Evolutionary conservation across 768 basidiomycete genomes (phyloP).

Genomic region (Heimioporus sp.): DNA sequence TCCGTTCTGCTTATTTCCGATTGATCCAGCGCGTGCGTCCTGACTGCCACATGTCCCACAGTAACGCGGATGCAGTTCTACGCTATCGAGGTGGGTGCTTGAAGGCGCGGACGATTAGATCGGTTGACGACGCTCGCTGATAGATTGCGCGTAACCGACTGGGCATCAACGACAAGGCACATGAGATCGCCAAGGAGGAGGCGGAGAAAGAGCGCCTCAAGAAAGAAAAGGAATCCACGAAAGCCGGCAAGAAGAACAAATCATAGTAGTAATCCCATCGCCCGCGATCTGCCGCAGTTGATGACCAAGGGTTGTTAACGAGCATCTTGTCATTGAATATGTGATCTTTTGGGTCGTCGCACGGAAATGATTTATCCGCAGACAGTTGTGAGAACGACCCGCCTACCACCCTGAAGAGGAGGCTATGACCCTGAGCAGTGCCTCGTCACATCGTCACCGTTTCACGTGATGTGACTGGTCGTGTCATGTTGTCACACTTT

Average conservation of each 20-base stretch:
- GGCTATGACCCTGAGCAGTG: conserved; percentile 1
- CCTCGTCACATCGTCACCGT: not conserved
- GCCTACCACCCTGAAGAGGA: not conserved
- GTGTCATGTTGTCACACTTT: conserved; percentile 21
- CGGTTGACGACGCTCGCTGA: not conserved
- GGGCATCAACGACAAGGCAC: conserved; percentile 85
- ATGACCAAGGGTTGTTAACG: not conserved
- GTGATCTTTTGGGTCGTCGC: not conserved
- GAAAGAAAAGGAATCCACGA: conserved; percentile 57
- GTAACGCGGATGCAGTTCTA: conserved; percentile 65
- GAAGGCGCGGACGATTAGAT: not conserved
- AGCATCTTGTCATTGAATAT: not conserved
- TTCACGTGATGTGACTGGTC: conserved; percentile 30
- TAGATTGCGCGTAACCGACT: conserved; percentile 91
- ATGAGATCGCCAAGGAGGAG: conserved; percentile 76
- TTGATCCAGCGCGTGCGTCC: not conserved
- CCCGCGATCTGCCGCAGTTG: not conserved
- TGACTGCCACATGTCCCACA: conserved; percentile 13
- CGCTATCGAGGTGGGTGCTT: conserved; percentile 70
- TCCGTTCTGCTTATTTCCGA: conserved; percentile 29
- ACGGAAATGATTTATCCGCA: conserved; percentile 16
- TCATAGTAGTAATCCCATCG: conserved; percentile 19
- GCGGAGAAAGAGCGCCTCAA: conserved; percentile 51
- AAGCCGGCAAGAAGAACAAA: conserved; percentile 34
- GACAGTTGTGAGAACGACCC: conserved; percentile 7